phyloP scores from a whole-genome alignment of 1,284 basidiomycete genomes.

The Entoloma clypeatum region DNA sequence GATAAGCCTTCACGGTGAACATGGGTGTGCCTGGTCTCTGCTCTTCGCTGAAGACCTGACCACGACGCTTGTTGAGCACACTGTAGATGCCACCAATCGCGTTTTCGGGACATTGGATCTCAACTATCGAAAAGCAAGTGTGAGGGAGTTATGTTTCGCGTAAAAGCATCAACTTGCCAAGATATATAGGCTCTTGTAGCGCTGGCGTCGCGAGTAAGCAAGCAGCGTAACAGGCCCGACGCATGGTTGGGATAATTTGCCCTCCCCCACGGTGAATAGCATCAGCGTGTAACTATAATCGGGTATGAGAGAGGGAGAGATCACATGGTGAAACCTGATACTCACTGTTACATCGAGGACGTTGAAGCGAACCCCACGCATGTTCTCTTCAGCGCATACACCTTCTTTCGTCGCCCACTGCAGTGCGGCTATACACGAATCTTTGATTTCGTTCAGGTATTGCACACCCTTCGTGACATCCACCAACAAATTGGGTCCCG shows the following conservation, averaged over 20 bases:
- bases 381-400: slow-evolving; percentile 95
- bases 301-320: not conserved
- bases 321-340: not conserved
- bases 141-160: no score
- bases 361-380: slow-evolving; percentile 98
- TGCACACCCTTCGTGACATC: slow-evolving; percentile 99
- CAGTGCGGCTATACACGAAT: slow-evolving; percentile 98
- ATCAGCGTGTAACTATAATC: slow-evolving; percentile 84
- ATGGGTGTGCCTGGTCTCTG: slow-evolving; percentile 97
- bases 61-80: slow-evolving; percentile 95
- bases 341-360: slow-evolving; percentile 84
- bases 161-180: no score
- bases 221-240: slow-evolving; percentile 96
- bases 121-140: slow-evolving; percentile 40
- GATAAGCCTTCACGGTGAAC: slow-evolving; percentile 99
- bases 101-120: slow-evolving; percentile 92
- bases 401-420: slow-evolving; percentile 99
- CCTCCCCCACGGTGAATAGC: slow-evolving; percentile 99
- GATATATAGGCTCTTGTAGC: slow-evolving; percentile 97
- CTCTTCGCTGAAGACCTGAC: slow-evolving; percentile 97
- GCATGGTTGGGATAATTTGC: slow-evolving; percentile 97
- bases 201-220: slow-evolving; percentile 88
- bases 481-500: slow-evolving; percentile 95
- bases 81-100: slow-evolving; percentile 98
- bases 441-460: slow-evolving; percentile 99